These are phyloP conservation scores for Talaromyces sp. DNA, from an alignment of 2,329 filamentous ascomycete genomes.

Conservation along the genomic window DNA sequence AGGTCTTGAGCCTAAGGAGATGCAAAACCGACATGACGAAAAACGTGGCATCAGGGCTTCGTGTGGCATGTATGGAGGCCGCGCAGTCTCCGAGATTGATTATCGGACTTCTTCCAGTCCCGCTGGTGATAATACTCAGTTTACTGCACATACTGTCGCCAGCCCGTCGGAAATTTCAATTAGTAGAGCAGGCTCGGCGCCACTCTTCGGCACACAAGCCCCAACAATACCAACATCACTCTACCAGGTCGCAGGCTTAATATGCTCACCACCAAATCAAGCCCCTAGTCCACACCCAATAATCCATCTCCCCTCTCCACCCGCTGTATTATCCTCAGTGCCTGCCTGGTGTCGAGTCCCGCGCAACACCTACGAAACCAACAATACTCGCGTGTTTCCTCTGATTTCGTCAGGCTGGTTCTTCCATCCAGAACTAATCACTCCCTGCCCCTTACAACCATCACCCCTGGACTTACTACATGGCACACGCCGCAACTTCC, in stretches of 20 bases:
- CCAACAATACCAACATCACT: not conserved
- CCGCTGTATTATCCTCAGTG: slow-evolving; percentile 18
- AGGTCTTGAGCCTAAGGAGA: not conserved
- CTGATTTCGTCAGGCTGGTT: slow-evolving; percentile 20
- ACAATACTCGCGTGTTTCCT: slow-evolving; percentile 17
- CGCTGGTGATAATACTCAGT: not conserved
- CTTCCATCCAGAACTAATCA: slow-evolving; percentile 21
- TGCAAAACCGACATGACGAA: not conserved
- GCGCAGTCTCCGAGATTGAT: not conserved
- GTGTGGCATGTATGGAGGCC: not conserved
- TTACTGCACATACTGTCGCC: not conserved
- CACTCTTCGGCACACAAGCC: not conserved
- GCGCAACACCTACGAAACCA: slow-evolving; percentile 19
- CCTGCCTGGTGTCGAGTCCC: slow-evolving; percentile 8
- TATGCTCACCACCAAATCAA: not conserved
- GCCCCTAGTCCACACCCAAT: not conserved
- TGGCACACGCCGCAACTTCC: slow-evolving; percentile 25
- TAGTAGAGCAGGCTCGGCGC: not conserved
- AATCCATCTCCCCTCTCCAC: slow-evolving; percentile 11
- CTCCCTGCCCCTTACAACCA: slow-evolving; percentile 21
- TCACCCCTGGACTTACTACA: slow-evolving; percentile 28
- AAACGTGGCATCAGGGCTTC: not conserved
- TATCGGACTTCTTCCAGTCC: not conserved
- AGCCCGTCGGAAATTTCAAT: not conserved
- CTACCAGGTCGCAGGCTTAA: not conserved